Evolutionary conservation across 495 filamentous ascomycete genomes (phyloP).

Genomic region (Aspergillus steynii): DNA sequence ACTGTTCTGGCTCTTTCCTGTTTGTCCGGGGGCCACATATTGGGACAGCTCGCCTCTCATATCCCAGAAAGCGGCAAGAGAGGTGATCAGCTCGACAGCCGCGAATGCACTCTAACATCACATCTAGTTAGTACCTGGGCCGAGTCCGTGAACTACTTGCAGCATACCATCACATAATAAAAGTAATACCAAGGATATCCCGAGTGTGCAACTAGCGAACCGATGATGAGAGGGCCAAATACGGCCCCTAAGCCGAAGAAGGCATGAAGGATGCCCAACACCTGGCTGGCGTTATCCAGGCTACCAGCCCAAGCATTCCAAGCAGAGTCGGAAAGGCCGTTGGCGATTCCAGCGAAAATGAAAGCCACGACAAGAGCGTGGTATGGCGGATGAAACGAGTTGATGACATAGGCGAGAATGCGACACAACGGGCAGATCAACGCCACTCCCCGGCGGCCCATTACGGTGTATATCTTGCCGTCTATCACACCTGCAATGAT

Average conservation of each 20-base stretch:
- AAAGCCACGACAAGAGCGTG: slow-evolving; percentile 59
- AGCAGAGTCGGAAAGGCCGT: slow-evolving; percentile 61
- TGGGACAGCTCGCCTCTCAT: background rate
- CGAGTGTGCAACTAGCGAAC: slow-evolving; percentile 53
- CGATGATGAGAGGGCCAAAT: slow-evolving; percentile 57
- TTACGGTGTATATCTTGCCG: slow-evolving; percentile 53
- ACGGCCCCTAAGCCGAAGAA: slow-evolving; percentile 60
- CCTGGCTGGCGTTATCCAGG: slow-evolving; percentile 61
- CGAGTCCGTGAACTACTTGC: too few relatives aligned
- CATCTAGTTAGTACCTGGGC: background rate
- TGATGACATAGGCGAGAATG: slow-evolving; percentile 62
- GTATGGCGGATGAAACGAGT: slow-evolving; percentile 59
- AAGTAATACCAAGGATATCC: slow-evolving; percentile 56
- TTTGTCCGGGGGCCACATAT: slow-evolving; percentile 55
- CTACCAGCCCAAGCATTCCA: slow-evolving; percentile 69
- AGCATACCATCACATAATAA: slow-evolving; percentile 61
- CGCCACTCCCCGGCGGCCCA: slow-evolving; percentile 77
- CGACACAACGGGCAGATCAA: slow-evolving; percentile 64
- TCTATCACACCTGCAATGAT: slow-evolving; percentile 57
- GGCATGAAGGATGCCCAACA: slow-evolving; percentile 59
- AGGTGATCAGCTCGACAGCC: slow-evolving; percentile 9
- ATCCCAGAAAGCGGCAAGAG: slow-evolving; percentile 15
- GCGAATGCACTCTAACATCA: slow-evolving; percentile 11
- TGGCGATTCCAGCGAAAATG: slow-evolving; percentile 61
- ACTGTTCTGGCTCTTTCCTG: slow-evolving; percentile 27